Evolutionary conservation across 2,329 filamentous ascomycete species (phyloP).

Genomic region (Pleoardoris graminearum): DNA sequence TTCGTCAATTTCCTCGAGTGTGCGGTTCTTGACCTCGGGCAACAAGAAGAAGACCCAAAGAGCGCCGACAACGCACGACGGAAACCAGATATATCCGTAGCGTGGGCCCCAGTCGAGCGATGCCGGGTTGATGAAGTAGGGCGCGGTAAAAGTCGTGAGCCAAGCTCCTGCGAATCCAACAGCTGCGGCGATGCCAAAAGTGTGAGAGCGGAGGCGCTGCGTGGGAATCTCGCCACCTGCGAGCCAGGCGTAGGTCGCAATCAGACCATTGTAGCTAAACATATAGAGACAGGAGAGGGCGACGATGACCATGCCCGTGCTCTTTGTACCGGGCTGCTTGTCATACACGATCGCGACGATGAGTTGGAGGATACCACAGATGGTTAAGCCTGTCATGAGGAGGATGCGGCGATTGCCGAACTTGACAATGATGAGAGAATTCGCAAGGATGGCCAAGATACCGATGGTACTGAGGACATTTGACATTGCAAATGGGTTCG

Average conservation of each 20-base stretch:
- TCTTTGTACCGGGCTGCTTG: conserved; percentile 41
- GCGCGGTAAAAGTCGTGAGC: conserved; percentile 62
- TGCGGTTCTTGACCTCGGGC: conserved; percentile 59
- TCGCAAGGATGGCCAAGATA: conserved; percentile 60
- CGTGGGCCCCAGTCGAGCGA: conserved; percentile 61
- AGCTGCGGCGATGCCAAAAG: conserved; percentile 59
- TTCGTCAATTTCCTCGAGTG: conserved; percentile 59
- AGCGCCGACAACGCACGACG: conserved; percentile 36
- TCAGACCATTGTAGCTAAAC: conserved; percentile 58
- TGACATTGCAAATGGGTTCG: conserved; percentile 60
- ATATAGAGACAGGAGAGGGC: conserved; percentile 59
- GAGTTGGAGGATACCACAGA: conserved; percentile 60
- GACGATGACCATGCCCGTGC: conserved; percentile 55
- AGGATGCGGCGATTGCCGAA: conserved; percentile 59
- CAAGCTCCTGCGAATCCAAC: conserved; percentile 59
- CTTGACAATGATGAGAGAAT: conserved; percentile 56
- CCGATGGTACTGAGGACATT: conserved; percentile 60
- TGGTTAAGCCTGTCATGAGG: conserved; percentile 54
- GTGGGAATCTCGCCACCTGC: conserved; percentile 61
- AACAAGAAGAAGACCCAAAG: conserved; percentile 51
- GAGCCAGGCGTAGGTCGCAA: conserved; percentile 61
- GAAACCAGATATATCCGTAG: conserved; percentile 61
- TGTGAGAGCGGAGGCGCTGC: conserved; percentile 60
- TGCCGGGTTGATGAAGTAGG: conserved; percentile 62
- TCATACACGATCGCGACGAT: conserved; percentile 59